Percentiles rank a stretch among this genome's conserved stretches.
Evolutionary conservation across 148 eudicot genomes (phyloP).

Genomic region (Rhododendron henanense): DNA sequence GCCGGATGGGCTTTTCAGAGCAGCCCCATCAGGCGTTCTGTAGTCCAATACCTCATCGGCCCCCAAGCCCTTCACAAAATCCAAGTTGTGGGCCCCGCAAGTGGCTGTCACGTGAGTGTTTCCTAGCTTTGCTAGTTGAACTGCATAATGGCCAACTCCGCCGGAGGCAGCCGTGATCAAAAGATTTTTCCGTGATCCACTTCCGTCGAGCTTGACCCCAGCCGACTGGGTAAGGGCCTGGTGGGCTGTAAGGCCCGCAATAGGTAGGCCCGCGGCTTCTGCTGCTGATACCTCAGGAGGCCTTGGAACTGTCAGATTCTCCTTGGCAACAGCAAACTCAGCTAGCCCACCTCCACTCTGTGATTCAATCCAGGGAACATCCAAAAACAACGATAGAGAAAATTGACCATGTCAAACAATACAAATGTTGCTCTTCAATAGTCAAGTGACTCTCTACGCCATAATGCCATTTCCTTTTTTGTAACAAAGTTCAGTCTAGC

Average conservation of each 20-base stretch:
- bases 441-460: background rate
- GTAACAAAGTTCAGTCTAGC: background rate
- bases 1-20: conserved; percentile 67
- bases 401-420: background rate
- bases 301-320: conserved; percentile 37
- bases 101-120: conserved; percentile 73
- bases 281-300: conserved; percentile 77
- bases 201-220: conserved; percentile 54
- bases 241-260: conserved; percentile 70
- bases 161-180: conserved; percentile 70
- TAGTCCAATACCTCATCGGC: conserved; percentile 82
- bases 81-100: conserved; percentile 67
- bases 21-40: conserved; percentile 66
- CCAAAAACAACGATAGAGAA: background rate
- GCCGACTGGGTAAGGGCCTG: conserved; percentile 51
- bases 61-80: conserved; percentile 59
- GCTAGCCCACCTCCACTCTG: conserved; percentile 78
- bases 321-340: conserved; percentile 60
- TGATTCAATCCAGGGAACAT: background rate
- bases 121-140: conserved; percentile 82
- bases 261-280: conserved; percentile 50
- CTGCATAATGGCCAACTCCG: conserved; percentile 77
- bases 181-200: conserved; percentile 47
- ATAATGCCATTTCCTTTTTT: background rate
- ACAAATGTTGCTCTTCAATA: background rate